Percentiles rank a stretch among this genome's conserved stretches.
Conservation (phyloP, 192 early-diverging fungal species). For the Rhizophagus sp. region DNA sequence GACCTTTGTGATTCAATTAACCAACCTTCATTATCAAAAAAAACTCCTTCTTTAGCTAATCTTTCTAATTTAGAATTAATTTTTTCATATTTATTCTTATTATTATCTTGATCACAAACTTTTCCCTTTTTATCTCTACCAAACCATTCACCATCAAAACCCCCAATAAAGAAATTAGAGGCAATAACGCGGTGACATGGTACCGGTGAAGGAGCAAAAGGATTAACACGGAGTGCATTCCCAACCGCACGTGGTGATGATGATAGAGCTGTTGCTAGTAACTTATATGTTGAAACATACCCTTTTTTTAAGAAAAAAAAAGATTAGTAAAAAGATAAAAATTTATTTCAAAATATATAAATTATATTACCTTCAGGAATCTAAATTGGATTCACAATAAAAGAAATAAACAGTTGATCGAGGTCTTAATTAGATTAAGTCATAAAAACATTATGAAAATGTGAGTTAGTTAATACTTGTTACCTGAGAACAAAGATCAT, state of each 20-base stretch:
- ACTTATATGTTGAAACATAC: constrained; percentile 24
- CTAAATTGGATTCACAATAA: background rate
- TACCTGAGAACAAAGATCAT: constrained; percentile 22
- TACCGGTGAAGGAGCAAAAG: constrained; percentile 62
- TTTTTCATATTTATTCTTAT: background rate
- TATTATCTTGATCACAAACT: background rate
- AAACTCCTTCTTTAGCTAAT: constrained; percentile 19
- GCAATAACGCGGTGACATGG: constrained; percentile 71
- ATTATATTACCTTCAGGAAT: background rate
- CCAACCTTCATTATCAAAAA: constrained; percentile 14
- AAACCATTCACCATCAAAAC: constrained; percentile 34
- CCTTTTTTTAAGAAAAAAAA: constrained; percentile 10
- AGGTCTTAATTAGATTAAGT: background rate
- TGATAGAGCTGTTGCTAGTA: constrained; percentile 1
- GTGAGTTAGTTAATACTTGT: background rate
- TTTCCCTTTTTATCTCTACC: background rate
- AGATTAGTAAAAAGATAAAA: background rate
- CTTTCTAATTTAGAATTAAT: background rate
- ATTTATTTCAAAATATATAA: background rate
- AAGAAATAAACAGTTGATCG: background rate
- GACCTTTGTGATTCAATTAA: constrained; percentile 5
- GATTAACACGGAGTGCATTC: constrained; percentile 43
- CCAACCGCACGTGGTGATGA: constrained; percentile 23
- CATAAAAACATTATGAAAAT: background rate
- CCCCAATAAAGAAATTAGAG: constrained; percentile 59